phyloP scores from a whole-genome alignment of 306 rosid genomes.

The Medicago lupulina region DNA sequence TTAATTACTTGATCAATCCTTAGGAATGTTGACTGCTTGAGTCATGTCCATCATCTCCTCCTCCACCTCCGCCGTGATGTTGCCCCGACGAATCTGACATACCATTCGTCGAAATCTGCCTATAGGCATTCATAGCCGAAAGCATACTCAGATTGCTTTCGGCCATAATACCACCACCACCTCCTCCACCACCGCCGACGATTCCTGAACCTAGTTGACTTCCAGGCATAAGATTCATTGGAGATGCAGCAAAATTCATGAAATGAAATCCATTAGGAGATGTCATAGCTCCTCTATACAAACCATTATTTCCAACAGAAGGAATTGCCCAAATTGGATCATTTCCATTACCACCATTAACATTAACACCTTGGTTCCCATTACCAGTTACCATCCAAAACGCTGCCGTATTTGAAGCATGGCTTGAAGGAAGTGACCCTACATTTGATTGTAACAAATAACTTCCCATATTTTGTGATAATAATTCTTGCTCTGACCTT shows the following conservation, averaged over 20 bases:
- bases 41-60: slow-evolving; percentile 61
- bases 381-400: slow-evolving; percentile 76
- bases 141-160: slow-evolving; percentile 81
- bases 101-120: slow-evolving; percentile 54
- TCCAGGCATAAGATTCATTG: slow-evolving; percentile 67
- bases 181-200: slow-evolving; percentile 17
- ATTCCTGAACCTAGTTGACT: slow-evolving; percentile 58
- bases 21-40: slow-evolving; percentile 56
- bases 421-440: slow-evolving; percentile 73
- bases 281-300: slow-evolving; percentile 59
- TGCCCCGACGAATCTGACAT: slow-evolving; percentile 51
- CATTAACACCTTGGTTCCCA: slow-evolving; percentile 44
- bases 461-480: slow-evolving; percentile 60
- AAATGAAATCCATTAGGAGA: slow-evolving; percentile 66
- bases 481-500: slow-evolving; percentile 67
- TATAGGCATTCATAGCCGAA: slow-evolving; percentile 68
- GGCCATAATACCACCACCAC: slow-evolving; percentile 25
- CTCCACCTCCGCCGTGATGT: slow-evolving; percentile 56
- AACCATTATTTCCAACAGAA: slow-evolving; percentile 43
- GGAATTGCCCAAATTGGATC: slow-evolving; percentile 59
- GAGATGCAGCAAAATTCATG: slow-evolving; percentile 82
- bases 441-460: slow-evolving; percentile 74
- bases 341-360: slow-evolving; percentile 11
- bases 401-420: slow-evolving; percentile 64
- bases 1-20: slow-evolving; percentile 36